These are phyloP conservation scores for Mrakia gelida DNA, from an alignment of 768 basidiomycete species.

Conservation along the genomic window DNA sequence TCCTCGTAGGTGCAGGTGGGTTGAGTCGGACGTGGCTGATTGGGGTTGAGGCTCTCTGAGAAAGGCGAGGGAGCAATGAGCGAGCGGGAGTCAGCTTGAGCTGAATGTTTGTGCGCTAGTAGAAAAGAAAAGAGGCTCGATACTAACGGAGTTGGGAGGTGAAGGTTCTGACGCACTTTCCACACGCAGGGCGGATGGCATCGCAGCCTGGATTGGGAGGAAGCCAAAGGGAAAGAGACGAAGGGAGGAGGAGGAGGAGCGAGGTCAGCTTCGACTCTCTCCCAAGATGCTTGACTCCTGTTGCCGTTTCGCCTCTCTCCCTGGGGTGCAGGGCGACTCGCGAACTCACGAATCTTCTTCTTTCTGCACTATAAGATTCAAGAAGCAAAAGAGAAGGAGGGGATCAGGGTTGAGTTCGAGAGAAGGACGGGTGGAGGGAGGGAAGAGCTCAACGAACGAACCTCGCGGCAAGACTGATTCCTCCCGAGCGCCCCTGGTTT, in stretches of 20 bases:
- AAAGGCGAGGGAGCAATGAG: neutral
- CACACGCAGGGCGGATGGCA: neutral
- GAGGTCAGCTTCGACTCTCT: neutral
- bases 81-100: neutral
- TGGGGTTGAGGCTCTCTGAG: neutral
- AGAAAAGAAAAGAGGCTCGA: neutral
- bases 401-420: neutral
- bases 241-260: neutral
- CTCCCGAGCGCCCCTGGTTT: neutral
- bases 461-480: neutral
- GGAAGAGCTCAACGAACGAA: neutral
- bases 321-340: no score
- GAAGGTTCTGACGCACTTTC: neutral
- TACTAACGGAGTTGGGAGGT: neutral
- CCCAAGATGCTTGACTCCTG: no score
- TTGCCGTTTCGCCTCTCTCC: no score
- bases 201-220: neutral
- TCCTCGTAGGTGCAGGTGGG: conserved; percentile 3
- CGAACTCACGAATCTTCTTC: neutral
- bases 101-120: neutral
- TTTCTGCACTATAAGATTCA: neutral
- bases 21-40: neutral
- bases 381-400: neutral
- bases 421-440: neutral
- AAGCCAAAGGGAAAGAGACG: neutral